Conservation (phyloP, 2,329 filamentous ascomycete genomes). For the Endoconidiophora laricicola region DNA sequence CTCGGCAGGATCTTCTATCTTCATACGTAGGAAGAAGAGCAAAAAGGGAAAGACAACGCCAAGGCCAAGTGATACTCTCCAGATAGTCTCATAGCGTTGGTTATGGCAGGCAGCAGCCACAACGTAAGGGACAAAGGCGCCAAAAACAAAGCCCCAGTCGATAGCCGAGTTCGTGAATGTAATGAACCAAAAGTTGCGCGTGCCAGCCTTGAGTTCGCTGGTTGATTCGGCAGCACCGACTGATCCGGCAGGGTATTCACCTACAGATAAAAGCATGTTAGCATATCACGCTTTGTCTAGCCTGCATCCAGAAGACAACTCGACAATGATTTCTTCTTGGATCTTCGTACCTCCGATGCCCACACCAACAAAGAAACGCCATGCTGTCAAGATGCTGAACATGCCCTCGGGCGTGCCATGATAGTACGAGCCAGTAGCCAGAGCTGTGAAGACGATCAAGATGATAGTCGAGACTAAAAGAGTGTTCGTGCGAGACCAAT, state of each 20-base stretch:
- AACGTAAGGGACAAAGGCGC: slow-evolving; percentile 55
- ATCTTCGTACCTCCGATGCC: slow-evolving; percentile 50
- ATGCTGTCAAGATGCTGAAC: slow-evolving; percentile 61
- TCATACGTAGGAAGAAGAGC: slow-evolving; percentile 48
- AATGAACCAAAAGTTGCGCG: slow-evolving; percentile 81
- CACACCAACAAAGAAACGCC: slow-evolving; percentile 66
- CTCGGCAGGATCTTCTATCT: slow-evolving; percentile 63
- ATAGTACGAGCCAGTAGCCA: slow-evolving; percentile 62
- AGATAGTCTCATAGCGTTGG: slow-evolving; percentile 54
- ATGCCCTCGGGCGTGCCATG: slow-evolving; percentile 52
- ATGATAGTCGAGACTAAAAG: slow-evolving; percentile 69
- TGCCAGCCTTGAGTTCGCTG: slow-evolving; percentile 62
- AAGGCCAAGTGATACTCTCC: slow-evolving; percentile 66
- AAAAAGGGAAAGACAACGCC: slow-evolving; percentile 62
- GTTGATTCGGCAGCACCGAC: slow-evolving; percentile 74
- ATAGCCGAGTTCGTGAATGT: slow-evolving; percentile 68
- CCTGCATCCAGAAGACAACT: background rate
- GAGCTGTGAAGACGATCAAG: slow-evolving; percentile 67
- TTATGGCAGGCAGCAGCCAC: slow-evolving; percentile 40
- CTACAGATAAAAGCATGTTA: slow-evolving; percentile 15
- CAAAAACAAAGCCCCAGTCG: slow-evolving; percentile 65
- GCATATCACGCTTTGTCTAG: background rate
- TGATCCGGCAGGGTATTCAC: slow-evolving; percentile 68
- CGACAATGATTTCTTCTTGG: background rate
- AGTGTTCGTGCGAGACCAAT: slow-evolving; percentile 70